phyloP scores from a whole-genome alignment of 2,329 filamentous ascomycete genomes.

The Trichophyton simii region DNA sequence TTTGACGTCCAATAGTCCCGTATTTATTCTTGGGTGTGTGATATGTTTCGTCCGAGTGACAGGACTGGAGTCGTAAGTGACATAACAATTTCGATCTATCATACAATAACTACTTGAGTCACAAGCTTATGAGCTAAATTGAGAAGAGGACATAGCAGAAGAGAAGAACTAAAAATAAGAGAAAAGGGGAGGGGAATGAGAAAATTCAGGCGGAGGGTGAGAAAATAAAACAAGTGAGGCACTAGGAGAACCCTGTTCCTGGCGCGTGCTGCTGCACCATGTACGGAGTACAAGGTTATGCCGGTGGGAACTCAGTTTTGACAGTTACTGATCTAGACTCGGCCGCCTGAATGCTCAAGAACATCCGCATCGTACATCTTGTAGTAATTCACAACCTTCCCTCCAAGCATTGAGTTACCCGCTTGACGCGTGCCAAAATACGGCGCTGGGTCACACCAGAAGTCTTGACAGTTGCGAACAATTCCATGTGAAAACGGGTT shows the following conservation, averaged over 20 bases:
- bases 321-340: neutral
- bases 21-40: neutral
- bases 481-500: slow-evolving; percentile 82
- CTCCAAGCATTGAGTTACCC: slow-evolving; percentile 63
- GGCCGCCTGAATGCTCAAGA: neutral
- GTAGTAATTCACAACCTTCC: slow-evolving; percentile 72
- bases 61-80: neutral
- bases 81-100: neutral
- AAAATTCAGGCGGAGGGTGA: neutral
- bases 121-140: neutral
- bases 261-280: neutral
- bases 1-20: neutral
- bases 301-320: neutral
- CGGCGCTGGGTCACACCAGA: slow-evolving; percentile 84
- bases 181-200: neutral
- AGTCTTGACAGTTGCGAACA: slow-evolving; percentile 84
- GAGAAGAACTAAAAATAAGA: neutral
- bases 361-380: slow-evolving; percentile 63
- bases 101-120: neutral
- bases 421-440: slow-evolving; percentile 63
- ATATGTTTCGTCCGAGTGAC: neutral
- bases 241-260: neutral
- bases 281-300: neutral
- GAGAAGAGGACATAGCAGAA: neutral
- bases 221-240: neutral